These are phyloP conservation scores for Dryadomyces sulphureus DNA, from an alignment of 2,329 filamentous ascomycete species.

Conservation along the genomic window DNA sequence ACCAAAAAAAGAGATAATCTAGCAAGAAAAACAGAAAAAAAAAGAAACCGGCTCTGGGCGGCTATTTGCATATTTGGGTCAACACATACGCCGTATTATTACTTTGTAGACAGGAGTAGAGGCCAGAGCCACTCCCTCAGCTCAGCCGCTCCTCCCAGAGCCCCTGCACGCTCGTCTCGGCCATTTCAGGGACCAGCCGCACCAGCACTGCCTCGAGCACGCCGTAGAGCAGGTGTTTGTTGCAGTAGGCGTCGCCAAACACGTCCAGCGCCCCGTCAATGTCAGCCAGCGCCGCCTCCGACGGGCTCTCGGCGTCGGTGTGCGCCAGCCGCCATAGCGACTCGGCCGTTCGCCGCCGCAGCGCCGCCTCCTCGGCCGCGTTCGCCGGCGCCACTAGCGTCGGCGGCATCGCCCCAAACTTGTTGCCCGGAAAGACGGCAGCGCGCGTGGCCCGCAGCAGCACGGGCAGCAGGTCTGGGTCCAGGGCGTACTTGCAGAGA, in stretches of 20 bases:
- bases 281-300: conserved; percentile 29
- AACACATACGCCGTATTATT: no score
- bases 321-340: neutral
- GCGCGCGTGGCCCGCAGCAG: conserved; percentile 58
- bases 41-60: conserved; percentile 9
- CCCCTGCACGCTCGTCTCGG: conserved; percentile 54
- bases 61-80: conserved; percentile 12
- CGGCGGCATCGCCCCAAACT: conserved; percentile 41
- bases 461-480: conserved; percentile 48
- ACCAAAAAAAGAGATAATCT: conserved; percentile 2
- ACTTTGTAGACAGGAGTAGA: no score
- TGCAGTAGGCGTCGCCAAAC: conserved; percentile 73
- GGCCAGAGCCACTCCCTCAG: no score
- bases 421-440: conserved; percentile 76
- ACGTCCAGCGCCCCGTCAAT: conserved; percentile 56
- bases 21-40: conserved; percentile 6
- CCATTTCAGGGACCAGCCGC: conserved; percentile 70
- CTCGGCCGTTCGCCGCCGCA: conserved; percentile 27
- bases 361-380: conserved; percentile 42
- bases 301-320: neutral
- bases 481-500: conserved; percentile 41
- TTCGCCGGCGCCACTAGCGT: conserved; percentile 44
- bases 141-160: conserved; percentile 57
- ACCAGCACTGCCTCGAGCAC: conserved; percentile 72
- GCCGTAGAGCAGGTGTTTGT: conserved; percentile 78